Evolutionary conservation across 805 yeast species (phyloP).

Genomic region (Scheffersomyces stipitis): DNA sequence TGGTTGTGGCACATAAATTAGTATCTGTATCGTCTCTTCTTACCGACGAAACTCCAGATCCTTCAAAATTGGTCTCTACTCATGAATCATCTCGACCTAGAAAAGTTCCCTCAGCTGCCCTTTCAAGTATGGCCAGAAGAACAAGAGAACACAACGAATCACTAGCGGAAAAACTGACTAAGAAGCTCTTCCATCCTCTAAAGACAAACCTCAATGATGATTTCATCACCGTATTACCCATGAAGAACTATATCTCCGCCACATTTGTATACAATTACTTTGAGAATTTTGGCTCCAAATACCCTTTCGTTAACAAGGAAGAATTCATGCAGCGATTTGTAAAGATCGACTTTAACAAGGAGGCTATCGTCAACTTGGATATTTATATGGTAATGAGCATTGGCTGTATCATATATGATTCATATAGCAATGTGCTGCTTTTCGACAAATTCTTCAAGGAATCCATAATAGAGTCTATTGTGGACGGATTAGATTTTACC

Average conservation of each 20-base stretch:
- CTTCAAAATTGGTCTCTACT: neutral
- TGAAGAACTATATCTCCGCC: conserved; percentile 34
- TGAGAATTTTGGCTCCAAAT: conserved; percentile 34
- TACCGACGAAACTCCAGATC: neutral
- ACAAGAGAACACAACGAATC: conserved; percentile 4
- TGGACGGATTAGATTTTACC: conserved; percentile 33
- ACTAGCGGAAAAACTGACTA: conserved; percentile 2
- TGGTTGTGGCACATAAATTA: conserved; percentile 15
- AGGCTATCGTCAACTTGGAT: conserved; percentile 38
- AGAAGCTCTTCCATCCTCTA: conserved; percentile 2
- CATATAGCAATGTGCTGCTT: conserved; percentile 13
- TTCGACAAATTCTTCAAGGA: conserved; percentile 33
- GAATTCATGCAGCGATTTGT: conserved; percentile 20
- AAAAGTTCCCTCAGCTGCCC: conserved; percentile 5
- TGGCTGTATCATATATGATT: conserved; percentile 32
- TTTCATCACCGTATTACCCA: conserved; percentile 34
- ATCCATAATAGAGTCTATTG: conserved; percentile 29
- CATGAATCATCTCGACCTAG: neutral
- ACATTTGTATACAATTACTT: conserved; percentile 35
- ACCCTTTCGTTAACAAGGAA: conserved; percentile 33
- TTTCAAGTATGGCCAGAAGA: conserved; percentile 7
- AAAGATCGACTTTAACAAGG: conserved; percentile 30
- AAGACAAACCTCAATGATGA: conserved; percentile 25
- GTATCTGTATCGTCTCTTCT: conserved; percentile 24
- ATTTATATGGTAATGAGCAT: conserved; percentile 38